Evolutionary conservation across 2,329 filamentous ascomycete genomes (phyloP), one percentile per base, ranked within the genome.

Genomic region (Aspergillus alliaceus): DNA sequence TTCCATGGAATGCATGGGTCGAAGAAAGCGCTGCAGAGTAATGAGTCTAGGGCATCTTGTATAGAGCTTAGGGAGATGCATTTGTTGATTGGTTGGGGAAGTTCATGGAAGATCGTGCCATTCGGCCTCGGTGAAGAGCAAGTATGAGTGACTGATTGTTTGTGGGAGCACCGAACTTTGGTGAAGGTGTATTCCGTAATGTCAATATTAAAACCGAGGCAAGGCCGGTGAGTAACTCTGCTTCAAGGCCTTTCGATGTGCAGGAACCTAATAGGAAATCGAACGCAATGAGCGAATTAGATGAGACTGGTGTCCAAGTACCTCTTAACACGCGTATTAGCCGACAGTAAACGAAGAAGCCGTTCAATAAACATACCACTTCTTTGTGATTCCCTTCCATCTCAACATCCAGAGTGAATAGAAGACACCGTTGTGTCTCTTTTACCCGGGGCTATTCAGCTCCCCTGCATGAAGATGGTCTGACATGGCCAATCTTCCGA

Each of bases 1-100:
- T 63, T 67, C 56, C 65, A 68, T 9, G 64, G 61, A 51, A 67
- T 31, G 7, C 51, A 53, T 14, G 65, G 65, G 40, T 66, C 59
- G 18, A 68, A 65, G 46, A 68, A 67, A 7, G 57, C 46, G 48
- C 65, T 66, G 53, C 64, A 63, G 3, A 64, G 46, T 15, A 68
- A 54, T 4, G 65, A 66, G 53, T 68, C 65, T 15, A 66, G 32
- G 20, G 61, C 64, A 32, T 64, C 60, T 25, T 56, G 53, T 5
- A 61, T 64, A 22, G 63, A 52, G 49, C 64, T 64, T 6, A 68
- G 56, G 50, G 39, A 50, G 5, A 59, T 56, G 44, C 22, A 56
- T 25, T 20, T 53, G 25, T 59, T 50, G 7, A 53, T 53, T 0
- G 34, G 31, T 18, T 31, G 44, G 9, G 47, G 53, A 0, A 59